These are phyloP conservation scores for Striga asiatica DNA, from an alignment of 257 asterid genomes.

Conservation along the genomic window DNA sequence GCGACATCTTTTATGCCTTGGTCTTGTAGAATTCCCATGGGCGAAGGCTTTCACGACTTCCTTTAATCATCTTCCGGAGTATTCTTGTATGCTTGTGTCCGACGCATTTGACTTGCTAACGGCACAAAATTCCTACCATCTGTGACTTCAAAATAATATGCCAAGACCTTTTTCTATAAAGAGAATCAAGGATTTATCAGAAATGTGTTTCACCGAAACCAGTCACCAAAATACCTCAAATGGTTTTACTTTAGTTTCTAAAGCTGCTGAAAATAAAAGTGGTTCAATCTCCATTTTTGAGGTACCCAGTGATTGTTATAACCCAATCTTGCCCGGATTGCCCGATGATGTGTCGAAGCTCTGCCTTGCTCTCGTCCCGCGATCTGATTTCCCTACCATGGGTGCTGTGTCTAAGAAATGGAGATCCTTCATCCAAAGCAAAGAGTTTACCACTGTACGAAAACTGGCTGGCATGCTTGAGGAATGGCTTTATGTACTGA, in stretches of 20 bases:
- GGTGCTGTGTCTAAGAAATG: conserved; percentile 55
- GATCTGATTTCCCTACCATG: conserved; percentile 49
- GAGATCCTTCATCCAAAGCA: conserved; percentile 52
- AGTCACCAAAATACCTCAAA: conserved; percentile 26
- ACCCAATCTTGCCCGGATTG: conserved; percentile 58
- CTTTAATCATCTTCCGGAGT: conserved; percentile 22
- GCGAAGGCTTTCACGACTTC: conserved; percentile 61
- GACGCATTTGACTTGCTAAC: conserved; percentile 3
- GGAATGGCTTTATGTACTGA: conserved; percentile 65
- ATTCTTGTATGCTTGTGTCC: conserved; percentile 11
- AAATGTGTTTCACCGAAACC: conserved; percentile 29
- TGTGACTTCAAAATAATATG: conserved; percentile 25
- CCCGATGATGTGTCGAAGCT: conserved; percentile 66
- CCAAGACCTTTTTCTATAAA: conserved; percentile 27
- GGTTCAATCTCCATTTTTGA: conserved; percentile 16
- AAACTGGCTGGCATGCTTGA: conserved; percentile 56
- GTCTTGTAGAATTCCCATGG: conserved; percentile 60
- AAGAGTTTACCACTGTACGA: conserved; percentile 47
- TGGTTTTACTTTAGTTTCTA: conserved; percentile 19
- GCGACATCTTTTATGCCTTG: conserved; percentile 56
- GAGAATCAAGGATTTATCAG: conserved; percentile 31
- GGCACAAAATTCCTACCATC: conserved; percentile 11
- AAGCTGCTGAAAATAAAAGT: conserved; percentile 23
- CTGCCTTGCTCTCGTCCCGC: conserved; percentile 68
- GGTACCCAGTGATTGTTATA: conserved; percentile 17